Percentiles rank a stretch among this genome's conserved stretches.
phyloP scores from a whole-genome alignment of 805 yeast species.

The Candida michaelii region DNA sequence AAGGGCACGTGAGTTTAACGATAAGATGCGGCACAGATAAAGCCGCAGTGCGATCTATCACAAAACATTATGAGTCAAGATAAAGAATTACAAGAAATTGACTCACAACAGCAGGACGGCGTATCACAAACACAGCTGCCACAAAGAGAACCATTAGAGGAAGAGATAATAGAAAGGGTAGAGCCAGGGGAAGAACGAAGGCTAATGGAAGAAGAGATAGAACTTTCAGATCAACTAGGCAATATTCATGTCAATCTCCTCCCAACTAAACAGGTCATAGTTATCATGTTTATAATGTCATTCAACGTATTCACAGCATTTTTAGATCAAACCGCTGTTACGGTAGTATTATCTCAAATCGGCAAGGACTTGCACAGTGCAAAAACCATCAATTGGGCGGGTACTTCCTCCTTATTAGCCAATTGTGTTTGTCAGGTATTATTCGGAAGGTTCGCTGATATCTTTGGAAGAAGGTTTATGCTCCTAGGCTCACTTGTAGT shows the following conservation, averaged over 20 bases:
- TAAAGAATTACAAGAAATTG: too few species aligned
- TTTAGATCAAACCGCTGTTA: conserved; percentile 45
- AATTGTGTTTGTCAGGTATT: conserved; percentile 74
- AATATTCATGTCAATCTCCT: conserved; percentile 33
- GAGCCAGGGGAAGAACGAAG: neutral
- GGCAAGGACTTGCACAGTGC: conserved; percentile 45
- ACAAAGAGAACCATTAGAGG: neutral
- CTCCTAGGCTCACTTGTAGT: conserved; percentile 45
- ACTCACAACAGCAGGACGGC: too few species aligned
- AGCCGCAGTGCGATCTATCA: too few species aligned
- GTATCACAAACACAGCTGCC: too few species aligned
- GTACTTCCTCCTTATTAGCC: conserved; percentile 67
- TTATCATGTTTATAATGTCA: conserved; percentile 33
- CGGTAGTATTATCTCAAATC: conserved; percentile 45
- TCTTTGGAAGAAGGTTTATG: conserved; percentile 53
- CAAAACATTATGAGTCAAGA: too few species aligned
- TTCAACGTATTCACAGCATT: conserved; percentile 39
- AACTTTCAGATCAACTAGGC: conserved; percentile 27
- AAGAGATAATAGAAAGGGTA: neutral
- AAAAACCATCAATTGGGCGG: conserved; percentile 62
- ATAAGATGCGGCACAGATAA: too few species aligned
- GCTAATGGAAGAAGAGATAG: neutral
- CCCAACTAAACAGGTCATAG: conserved; percentile 30
- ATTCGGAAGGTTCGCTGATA: conserved; percentile 69
- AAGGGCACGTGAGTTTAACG: too few species aligned